Base-by-base conservation (phyloP, 2,329 filamentous ascomycete genomes). In the Pyrenochaeta sp. region DNA sequence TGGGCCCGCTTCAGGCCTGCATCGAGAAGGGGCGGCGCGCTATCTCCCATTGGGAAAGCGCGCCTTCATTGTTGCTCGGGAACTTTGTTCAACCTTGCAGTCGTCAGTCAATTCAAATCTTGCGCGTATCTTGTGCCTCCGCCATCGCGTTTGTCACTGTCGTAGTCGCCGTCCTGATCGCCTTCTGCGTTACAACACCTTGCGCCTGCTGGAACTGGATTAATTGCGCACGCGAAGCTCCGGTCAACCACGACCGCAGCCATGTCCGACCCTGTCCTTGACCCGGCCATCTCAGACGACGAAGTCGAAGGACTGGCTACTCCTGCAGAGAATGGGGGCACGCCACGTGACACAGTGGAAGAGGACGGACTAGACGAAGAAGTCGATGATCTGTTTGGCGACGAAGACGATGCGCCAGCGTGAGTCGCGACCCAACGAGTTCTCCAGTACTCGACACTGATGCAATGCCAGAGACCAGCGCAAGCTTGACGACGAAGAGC, bases 401-500 rank as follows among this genome's bases (percentile, higher is more conserved):
- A 79, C 45, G 78, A 73, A 17, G 76, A 77, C 40, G 67, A 70
- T 51, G 60, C 67, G 55, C 67, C 66, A 54, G 63, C 51, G 71
- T 74, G 57, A 60, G 69, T 64, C 33, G 35, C 46, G 36, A 14
- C 14, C 1, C 77, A 84, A 85, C 20, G 41, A 47, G 45, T 20
- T 18, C 6, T 37, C 4, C n/a, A 45, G 15, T n/a, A 18, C 5
- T 21, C 21, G 21, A 36, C 12, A 51, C 62, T 69, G 50, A 69
- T 49, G 17, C 65, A 17, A 21, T 14, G 36, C 17, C 56, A 76
- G 76, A 65, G 67, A 60, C 37, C 67, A 75, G 51, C 81, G 83
- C 54, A 79, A 77, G 57, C 77, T 88, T 11, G 84, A 87, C 52
- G 85, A 90, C 62, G 84, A 86, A 53, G 86, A 88, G 67, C 75